Percentiles rank a stretch among this genome's conserved stretches.
phyloP scores from a whole-genome alignment of 768 basidiomycete genomes.

The Mycena leptocephala region DNA sequence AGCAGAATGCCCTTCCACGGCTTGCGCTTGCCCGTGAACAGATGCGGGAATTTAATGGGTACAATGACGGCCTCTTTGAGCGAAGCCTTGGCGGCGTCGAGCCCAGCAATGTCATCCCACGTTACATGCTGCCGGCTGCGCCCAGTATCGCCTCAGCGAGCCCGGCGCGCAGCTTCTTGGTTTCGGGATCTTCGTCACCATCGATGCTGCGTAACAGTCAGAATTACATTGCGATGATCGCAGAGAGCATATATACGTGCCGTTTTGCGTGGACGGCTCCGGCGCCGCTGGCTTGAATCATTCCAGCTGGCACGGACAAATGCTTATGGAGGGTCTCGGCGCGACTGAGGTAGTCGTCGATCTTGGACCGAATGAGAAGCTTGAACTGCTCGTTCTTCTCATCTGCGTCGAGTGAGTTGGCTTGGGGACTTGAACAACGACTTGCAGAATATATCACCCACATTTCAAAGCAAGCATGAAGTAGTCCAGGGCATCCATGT shows the following conservation, averaged over 20 bases:
- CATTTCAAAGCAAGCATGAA: conserved; percentile 90
- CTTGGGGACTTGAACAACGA: background rate
- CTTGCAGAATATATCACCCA: conserved; percentile 47
- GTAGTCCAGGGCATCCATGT: conserved; percentile 87
- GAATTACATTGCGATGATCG: too few relatives aligned
- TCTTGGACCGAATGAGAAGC: conserved; percentile 78
- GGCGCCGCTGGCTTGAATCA: conserved; percentile 33
- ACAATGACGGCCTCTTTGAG: conserved; percentile 90
- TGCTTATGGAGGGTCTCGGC: conserved; percentile 86
- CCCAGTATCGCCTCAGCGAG: conserved; percentile 78
- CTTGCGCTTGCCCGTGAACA: conserved; percentile 91
- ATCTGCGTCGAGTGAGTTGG: conserved; percentile 55
- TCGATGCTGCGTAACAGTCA: conserved; percentile 40
- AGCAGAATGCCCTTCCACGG: conserved; percentile 87
- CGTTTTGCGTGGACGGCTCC: background rate
- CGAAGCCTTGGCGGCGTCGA: conserved; percentile 84
- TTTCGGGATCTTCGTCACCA: conserved; percentile 80
- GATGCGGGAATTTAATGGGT: conserved; percentile 88
- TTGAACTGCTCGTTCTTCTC: conserved; percentile 90
- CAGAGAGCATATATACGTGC: background rate
- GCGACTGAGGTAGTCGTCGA: conserved; percentile 82
- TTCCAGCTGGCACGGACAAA: conserved; percentile 70
- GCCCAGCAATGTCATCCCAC: conserved; percentile 90
- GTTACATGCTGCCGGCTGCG: conserved; percentile 82
- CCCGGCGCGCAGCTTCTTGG: conserved; percentile 84